Evolutionary conservation across 2,329 filamentous ascomycete species (phyloP).

Genomic region (Orbilia blumenaviensis): DNA sequence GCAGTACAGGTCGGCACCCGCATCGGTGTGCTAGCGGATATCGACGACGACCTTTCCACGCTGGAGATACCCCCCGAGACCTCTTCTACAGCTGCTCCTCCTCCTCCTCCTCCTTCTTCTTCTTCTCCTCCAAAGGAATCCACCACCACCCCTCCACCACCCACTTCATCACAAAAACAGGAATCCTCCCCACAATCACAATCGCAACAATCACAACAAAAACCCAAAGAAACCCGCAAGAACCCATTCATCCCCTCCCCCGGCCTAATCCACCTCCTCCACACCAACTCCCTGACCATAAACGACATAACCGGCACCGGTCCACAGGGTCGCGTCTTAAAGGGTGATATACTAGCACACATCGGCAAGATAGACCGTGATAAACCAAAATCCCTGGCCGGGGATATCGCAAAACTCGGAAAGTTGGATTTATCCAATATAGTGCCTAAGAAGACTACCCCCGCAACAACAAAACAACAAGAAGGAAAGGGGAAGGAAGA

Average conservation of each 20-base stretch:
- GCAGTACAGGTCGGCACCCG: conserved; percentile 78
- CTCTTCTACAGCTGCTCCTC: too few species aligned
- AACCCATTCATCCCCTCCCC: conserved; percentile 74
- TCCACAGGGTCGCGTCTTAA: conserved; percentile 85
- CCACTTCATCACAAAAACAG: not conserved
- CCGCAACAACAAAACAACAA: conserved; percentile 54
- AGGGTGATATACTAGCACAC: conserved; percentile 93
- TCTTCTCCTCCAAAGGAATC: conserved; percentile 19
- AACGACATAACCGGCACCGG: conserved; percentile 87
- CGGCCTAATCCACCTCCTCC: conserved; percentile 71
- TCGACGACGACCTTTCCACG: conserved; percentile 78
- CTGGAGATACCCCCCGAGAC: conserved; percentile 74
- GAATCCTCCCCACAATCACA: not conserved
- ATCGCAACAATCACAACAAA: not conserved
- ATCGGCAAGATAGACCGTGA: conserved; percentile 78
- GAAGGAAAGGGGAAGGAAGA: conserved; percentile 64
- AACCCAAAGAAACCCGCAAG: conserved; percentile 38
- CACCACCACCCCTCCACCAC: not conserved
- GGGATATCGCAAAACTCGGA: conserved; percentile 75
- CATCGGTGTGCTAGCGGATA: conserved; percentile 83
- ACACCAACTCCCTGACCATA: conserved; percentile 78
- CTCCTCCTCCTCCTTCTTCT: too few species aligned
- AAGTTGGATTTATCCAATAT: conserved; percentile 96
- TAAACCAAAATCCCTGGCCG: conserved; percentile 75
- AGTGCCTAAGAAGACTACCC: conserved; percentile 71